A percentile compares a stretch with the other conserved stretches of the same genome.
These are phyloP conservation scores for Pleurotus ostreatus DNA, from an alignment of 768 basidiomycete species.

Conservation along the genomic window DNA sequence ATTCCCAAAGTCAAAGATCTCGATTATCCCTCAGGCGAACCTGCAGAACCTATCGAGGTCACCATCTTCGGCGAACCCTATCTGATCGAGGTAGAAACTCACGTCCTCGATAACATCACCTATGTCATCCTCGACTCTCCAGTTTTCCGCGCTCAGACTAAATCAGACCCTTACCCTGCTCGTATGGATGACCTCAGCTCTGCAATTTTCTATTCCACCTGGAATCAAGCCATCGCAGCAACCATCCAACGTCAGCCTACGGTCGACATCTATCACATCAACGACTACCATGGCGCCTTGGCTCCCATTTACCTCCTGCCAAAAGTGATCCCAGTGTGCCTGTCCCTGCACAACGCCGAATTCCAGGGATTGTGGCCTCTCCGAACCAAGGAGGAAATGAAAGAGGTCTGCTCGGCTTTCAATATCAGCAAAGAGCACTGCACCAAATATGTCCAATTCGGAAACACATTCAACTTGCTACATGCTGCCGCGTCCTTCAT, in stretches of 20 bases:
- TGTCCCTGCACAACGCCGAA: conserved; percentile 95
- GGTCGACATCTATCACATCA: conserved; percentile 92
- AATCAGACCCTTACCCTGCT: conserved; percentile 92
- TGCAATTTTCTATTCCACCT: conserved; percentile 96
- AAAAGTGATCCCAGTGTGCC: conserved; percentile 83
- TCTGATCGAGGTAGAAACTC: conserved; percentile 93
- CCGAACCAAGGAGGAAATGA: conserved; percentile 97
- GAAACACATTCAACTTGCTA: conserved; percentile 94
- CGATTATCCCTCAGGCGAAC: conserved; percentile 89
- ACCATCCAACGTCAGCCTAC: conserved; percentile 83
- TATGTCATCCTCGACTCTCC: conserved; percentile 92
- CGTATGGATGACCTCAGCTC: conserved; percentile 97
- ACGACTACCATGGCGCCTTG: conserved; percentile 93
- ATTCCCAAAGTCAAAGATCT: conserved; percentile 93
- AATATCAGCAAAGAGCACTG: conserved; percentile 96
- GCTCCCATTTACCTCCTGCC: conserved; percentile 89
- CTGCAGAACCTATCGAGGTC: conserved; percentile 91
- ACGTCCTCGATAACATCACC: conserved; percentile 91
- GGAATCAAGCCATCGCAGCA: conserved; percentile 95
- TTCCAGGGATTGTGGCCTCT: conserved; percentile 97
- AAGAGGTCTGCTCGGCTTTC: conserved; percentile 96
- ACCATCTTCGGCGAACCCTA: conserved; percentile 96
- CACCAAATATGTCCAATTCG: conserved; percentile 96
- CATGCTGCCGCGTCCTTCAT: conserved; percentile 93
- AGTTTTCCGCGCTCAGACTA: conserved; percentile 95